Evolutionary conservation across 306 rosid species (phyloP), one percentile per base, ranked within the genome.

Genomic region (Gynostemma pentaphyllum): DNA sequence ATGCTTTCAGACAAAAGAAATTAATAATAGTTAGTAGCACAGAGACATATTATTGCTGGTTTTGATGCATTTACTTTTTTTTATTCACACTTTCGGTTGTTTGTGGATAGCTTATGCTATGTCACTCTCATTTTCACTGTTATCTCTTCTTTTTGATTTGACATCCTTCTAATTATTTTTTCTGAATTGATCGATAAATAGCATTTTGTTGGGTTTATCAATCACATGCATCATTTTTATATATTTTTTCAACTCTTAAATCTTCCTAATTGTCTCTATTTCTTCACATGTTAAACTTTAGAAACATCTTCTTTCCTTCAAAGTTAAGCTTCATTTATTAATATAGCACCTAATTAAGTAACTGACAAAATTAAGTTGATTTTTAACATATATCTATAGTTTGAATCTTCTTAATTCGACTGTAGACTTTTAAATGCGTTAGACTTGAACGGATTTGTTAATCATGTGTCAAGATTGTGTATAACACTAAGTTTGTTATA

Each of bases 101-200:
- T 39, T 60, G 48, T 60, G 65, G 65, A 39, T 37, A 16, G 42
- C 12, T 59, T 59, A 22, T 59, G 63, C 16, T 36, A 21, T 59
- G 65, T 39, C 65, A 21, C 65, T 60, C 65, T 60, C 65, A 60
- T 36, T 37, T 4, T 21, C 36, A 37, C 65, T 60, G 34, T 60
- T 37, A 32, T 12, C 11, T 8, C 37, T 10, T 22, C 12, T 21
- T 59, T 36, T 13, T 30, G 62, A 55, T 55, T 55, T 55, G 27
- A 55, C 62, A 55, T 42, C n/a, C n/a, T n/a, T n/a, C n/a, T 26
- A 55, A 55, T n/a, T n/a, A n/a, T n/a, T n/a, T n/a, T 53, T 27
- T 2, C 11, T 52, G 5, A 29, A 49, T 26, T 54, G 2, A 30
- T 51, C n/a, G 2, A 50, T 24, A 23, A 24, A 23, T 50, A 50